Evolutionary conservation across 257 asterid species (phyloP).

Genomic region (Mentha longifolia): DNA sequence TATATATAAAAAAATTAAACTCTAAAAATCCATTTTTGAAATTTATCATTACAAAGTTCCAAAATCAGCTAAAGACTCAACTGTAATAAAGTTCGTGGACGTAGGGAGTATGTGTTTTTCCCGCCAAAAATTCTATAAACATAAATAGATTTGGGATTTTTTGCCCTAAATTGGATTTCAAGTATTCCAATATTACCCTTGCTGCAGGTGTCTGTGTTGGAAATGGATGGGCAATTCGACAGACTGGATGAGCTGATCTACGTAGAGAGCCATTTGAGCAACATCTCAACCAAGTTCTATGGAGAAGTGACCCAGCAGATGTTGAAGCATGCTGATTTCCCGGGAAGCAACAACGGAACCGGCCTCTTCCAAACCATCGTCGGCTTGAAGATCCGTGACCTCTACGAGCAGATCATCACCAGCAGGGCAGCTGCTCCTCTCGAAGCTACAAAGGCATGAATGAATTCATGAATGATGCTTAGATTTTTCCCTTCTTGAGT

Average conservation of each 20-base stretch:
- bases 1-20: too few relatives aligned
- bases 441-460: slow-evolving; percentile 73
- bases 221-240: slow-evolving; percentile 99
- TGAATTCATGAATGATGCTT: background rate
- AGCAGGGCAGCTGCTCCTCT: slow-evolving; percentile 55
- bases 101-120: too few relatives aligned
- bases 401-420: slow-evolving; percentile 80
- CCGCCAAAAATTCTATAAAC: too few relatives aligned
- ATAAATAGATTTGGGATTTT: too few relatives aligned
- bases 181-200: background rate
- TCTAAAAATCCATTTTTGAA: too few relatives aligned
- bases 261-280: slow-evolving; percentile 95
- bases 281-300: slow-evolving; percentile 90
- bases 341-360: slow-evolving; percentile 97
- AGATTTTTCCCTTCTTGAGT: slow-evolving; percentile 39
- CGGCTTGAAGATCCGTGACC: slow-evolving; percentile 92
- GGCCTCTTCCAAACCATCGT: slow-evolving; percentile 94
- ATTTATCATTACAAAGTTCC: too few relatives aligned
- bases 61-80: too few relatives aligned
- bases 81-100: too few relatives aligned
- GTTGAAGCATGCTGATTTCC: slow-evolving; percentile 93
- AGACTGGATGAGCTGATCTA: slow-evolving; percentile 92
- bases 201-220: slow-evolving; percentile 82
- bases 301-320: slow-evolving; percentile 98
- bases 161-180: too few relatives aligned